Base-by-base conservation (phyloP, 352 stramenopile genomes). In the Globisporangium echinulatum region DNA sequence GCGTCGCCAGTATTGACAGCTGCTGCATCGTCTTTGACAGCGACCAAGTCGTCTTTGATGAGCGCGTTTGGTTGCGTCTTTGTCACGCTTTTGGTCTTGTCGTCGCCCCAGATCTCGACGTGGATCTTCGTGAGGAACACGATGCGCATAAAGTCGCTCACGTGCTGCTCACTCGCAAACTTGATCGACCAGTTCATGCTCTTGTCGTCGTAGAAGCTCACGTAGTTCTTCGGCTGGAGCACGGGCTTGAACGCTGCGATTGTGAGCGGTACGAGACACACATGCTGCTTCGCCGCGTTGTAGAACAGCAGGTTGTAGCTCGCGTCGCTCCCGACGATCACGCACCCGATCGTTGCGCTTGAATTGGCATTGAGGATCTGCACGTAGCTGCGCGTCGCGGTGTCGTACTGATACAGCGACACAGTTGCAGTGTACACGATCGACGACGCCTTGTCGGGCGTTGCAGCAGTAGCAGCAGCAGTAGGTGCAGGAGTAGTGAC, bases 171-270 rank as follows among this genome's bases (percentile, higher is more conserved):
- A 38, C 65, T 82, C 8, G 71, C 49, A 53, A 88, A 92, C 59
- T 88, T 87, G n/a, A 87, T 67, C 37, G 79, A 90, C 80, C 80
- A 92, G 63, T 92, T 92, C 2, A 60, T 61, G 3, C 69, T 69
- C 17, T 82, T 72, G 7, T 86, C 77, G 56, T 92, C 83, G 67
- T 92, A 92, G 58, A 92, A 88, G 54, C 90, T 92, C n/a, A 92
- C 68, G 56, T 90, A 92, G 59, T 77, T 72, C 53, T 90, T 90
- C 4, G 83, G 72, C 59, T 92, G 83, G 33, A 90, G 63, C 3
- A 79, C 89, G 7, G 77, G 77, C 43, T 86, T 85, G 61, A 87
- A 82, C 4, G 61, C 68, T n/a, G 62, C 53, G 44, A 82, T 70
- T 42, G 74, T 82, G 39, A 89, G 52, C 17, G 79, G 75, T 6